phyloP scores from a whole-genome alignment of 2,329 filamentous ascomycete species.

The Gnomoniopsis sp. region DNA sequence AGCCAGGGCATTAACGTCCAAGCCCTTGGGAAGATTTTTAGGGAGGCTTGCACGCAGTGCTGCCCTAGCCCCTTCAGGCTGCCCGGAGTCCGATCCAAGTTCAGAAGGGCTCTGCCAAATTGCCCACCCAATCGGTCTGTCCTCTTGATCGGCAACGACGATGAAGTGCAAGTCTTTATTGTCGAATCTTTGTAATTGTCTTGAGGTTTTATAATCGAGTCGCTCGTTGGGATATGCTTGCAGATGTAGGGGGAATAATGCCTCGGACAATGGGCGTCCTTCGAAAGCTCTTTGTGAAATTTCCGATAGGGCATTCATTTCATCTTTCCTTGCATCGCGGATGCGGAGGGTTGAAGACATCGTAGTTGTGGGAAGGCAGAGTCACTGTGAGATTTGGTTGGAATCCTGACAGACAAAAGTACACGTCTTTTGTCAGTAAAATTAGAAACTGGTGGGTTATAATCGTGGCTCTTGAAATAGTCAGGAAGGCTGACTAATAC shows the following conservation, averaged over 20 bases:
- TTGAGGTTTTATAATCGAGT: background rate
- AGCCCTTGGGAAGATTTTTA: background rate
- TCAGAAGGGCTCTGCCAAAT: background rate
- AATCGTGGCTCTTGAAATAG: too few relatives aligned
- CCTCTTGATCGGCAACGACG: background rate
- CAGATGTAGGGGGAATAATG: slow-evolving; percentile 11
- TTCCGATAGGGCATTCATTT: background rate
- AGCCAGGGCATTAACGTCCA: background rate
- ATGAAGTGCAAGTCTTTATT: slow-evolving; percentile 3
- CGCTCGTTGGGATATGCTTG: background rate
- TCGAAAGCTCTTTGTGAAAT: background rate
- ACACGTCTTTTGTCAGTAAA: too few relatives aligned
- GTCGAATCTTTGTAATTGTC: background rate
- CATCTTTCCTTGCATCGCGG: background rate
- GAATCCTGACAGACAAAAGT: too few relatives aligned
- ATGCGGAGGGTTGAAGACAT: background rate
- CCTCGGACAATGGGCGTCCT: slow-evolving; percentile 4
- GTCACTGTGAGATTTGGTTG: too few relatives aligned
- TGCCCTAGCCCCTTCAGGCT: background rate
- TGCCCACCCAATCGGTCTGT: background rate
- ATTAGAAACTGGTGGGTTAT: too few relatives aligned
- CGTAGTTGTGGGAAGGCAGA: background rate
- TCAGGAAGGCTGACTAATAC: too few relatives aligned
- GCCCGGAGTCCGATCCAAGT: background rate
- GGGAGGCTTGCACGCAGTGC: background rate